Base-by-base conservation (phyloP, 2,329 filamentous ascomycete species). In the Arthrobotrys sphaeroides region DNA sequence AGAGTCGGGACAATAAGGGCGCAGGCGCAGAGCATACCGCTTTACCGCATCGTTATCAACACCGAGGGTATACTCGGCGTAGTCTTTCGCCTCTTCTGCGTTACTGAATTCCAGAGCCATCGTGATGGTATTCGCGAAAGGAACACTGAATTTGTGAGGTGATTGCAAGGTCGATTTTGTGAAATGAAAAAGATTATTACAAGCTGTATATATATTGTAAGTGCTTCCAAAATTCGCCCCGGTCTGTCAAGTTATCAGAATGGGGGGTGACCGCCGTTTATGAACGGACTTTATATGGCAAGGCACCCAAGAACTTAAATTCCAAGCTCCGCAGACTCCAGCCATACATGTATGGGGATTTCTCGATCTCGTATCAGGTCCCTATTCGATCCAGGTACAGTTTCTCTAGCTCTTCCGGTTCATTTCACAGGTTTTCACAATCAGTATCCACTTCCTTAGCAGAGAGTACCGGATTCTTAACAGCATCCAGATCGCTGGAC, bases 51-150 rank as follows among this genome's bases (percentile, higher is more conserved):
- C 65, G n/a, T 61, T 22, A 20, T 60, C 65, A 4, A 60, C 55
- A 40, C 53, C 55, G 6, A 69, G 33, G 7, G 65, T 61, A 22
- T 69, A 69, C 22, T 61, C 53, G 31, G 55, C 43, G 12, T 69
- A 69, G 16, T 69, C 55, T n/a, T 60, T 60, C 42, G 45, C 65
- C 53, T 69, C 53, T 31, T 69, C 65, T 22, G 47, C 55, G 18
- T 61, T 51, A 16, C 24, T 28, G 36, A 47, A 45, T 28, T 67
- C 64, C 5, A 59, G 26, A 47, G 36, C 26, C 64, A 67, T 66
- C 26, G n/a, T 51, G 43, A 18, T 10, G 26, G 22, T 26, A 26
- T 7, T 18, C 13, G 31, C 12, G 7, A 33, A 12, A 33, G 31
- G 31, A 7, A n/a, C n/a, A n/a, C n/a, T n/a, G n/a, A n/a, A n/a